Conservation (phyloP, 805 yeast genomes). For the Metschnikowia drakensbergensis region DNA sequence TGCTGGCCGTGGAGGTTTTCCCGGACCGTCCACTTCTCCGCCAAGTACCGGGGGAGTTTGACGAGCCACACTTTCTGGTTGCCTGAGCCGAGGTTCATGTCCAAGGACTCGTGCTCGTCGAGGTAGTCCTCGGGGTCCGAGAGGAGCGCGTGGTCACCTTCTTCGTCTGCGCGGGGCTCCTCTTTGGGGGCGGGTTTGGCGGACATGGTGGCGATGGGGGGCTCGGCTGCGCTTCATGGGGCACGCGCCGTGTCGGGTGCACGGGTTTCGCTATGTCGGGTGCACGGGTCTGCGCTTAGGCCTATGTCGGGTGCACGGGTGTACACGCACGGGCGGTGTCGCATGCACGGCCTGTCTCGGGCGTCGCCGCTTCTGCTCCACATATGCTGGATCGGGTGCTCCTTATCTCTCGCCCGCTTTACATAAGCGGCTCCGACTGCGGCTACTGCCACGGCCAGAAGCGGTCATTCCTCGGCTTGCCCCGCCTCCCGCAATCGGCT, state of each 20-base stretch:
- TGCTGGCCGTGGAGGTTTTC: conserved; percentile 65
- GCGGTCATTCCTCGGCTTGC: conserved; percentile 25
- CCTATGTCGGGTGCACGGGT: conserved; percentile 3
- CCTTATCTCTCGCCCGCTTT: conserved; percentile 44
- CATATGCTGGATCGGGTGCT: neutral
- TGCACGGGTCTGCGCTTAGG: conserved; percentile 1
- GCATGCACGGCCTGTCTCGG: too few relatives aligned
- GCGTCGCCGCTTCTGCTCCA: neutral
- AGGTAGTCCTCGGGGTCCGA: conserved; percentile 44
- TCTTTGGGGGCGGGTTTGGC: conserved; percentile 3
- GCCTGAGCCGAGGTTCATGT: conserved; percentile 62
- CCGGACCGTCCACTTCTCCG: conserved; percentile 71
- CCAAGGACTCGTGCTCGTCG: conserved; percentile 65
- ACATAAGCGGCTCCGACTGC: conserved; percentile 47
- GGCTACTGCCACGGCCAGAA: conserved; percentile 68
- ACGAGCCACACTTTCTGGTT: conserved; percentile 87
- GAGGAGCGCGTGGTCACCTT: conserved; percentile 31
- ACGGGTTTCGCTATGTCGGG: neutral
- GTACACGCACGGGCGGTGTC: too few relatives aligned
- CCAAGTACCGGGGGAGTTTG: conserved; percentile 80
- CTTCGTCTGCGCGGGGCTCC: conserved; percentile 9
- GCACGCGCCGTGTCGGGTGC: neutral
- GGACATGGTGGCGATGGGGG: neutral
- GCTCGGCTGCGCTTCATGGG: too few relatives aligned
- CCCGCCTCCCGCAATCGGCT: conserved; percentile 23